Base-by-base conservation (phyloP, 2,329 filamentous ascomycete species). In the Gaeumannomyces tritici region DNA sequence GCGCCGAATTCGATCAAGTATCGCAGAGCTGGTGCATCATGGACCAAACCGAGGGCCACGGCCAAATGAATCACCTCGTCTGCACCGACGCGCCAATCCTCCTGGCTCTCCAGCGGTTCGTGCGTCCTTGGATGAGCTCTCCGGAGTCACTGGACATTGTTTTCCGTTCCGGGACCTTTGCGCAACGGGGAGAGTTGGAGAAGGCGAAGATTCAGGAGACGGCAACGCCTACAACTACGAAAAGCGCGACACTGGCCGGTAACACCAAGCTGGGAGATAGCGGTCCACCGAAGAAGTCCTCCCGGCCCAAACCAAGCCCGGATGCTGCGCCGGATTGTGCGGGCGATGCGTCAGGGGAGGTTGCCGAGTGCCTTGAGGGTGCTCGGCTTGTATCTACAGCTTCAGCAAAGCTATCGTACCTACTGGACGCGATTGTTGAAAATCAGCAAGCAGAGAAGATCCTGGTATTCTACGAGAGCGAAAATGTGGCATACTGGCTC, bases 401-500 rank as follows among this genome's bases (percentile, higher is more conserved):
- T 0, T 97, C 93, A 0, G 86, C 90, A 0, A 98, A 98, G 73
- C 79, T 97, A 3, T 93, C 89, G 3, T 96, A 97, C 69, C 78
- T 97, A 7, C 77, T 96, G 24, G 88, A 92, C 62, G 81, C 84
- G 35, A 86, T 97, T 15, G 73, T 87, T 6, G 78, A 82, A 61
- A 80, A 93, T 65, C 85, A 95, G 61, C 73, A 80, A 1, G 75
- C 82, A 0, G 92, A 96, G 69, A 96, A 97, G 73, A 95, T 96
- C 4, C 85, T 97, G 61, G 83, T 97, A 12, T 98, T 98, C 73
- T 97, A 96, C 72, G 91, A 96, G 64, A 89, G 89, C 35, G 89
- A 95, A 64, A 93, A 96, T 67, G 82, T 89, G 2, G 93, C 91
- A 1, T 96, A 85, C 73, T 96, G 96, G 75, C 83, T 97, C 54